Conservation (phyloP, 805 yeast genomes). For the Kluyveromyces siamensis region DNA sequence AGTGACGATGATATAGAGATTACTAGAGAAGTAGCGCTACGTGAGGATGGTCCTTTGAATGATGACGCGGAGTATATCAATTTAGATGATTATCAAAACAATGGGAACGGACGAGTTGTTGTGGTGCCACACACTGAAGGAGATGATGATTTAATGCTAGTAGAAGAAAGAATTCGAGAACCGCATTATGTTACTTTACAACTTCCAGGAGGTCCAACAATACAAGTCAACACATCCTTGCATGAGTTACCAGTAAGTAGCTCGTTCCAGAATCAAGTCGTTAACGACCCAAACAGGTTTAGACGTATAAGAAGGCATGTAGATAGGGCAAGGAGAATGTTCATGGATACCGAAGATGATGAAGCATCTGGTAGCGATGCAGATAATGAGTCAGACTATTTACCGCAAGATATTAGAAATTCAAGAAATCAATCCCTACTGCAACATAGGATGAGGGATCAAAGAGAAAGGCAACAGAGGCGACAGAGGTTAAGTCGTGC, state of each 20-base stretch:
- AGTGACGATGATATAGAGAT: constrained; percentile 16
- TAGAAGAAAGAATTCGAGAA: constrained; percentile 20
- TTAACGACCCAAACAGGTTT: background rate
- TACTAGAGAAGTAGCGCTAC: constrained; percentile 9
- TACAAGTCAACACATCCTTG: constrained; percentile 14
- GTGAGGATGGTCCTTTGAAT: constrained; percentile 13
- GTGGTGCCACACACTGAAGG: constrained; percentile 6
- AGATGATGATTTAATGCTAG: constrained; percentile 25
- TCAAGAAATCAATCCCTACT: background rate
- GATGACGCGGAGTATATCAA: constrained; percentile 23
- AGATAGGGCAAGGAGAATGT: background rate
- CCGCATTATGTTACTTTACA: constrained; percentile 15
- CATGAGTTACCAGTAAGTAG: constrained; percentile 20
- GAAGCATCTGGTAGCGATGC: background rate
- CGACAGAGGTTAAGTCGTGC: background rate
- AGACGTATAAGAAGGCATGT: constrained; percentile 1
- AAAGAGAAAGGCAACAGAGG: background rate
- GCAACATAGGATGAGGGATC: constrained; percentile 2
- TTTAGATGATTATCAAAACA: constrained; percentile 10
- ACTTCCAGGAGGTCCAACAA: constrained; percentile 21
- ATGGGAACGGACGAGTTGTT: background rate
- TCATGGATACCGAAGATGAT: background rate
- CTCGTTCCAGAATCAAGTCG: constrained; percentile 19
- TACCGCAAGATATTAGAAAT: background rate
- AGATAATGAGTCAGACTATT: background rate